Percentiles rank a stretch among this genome's conserved stretches.
These are phyloP conservation scores for Thozetella sp. DNA, from an alignment of 495 filamentous ascomycete genomes.

Conservation along the genomic window DNA sequence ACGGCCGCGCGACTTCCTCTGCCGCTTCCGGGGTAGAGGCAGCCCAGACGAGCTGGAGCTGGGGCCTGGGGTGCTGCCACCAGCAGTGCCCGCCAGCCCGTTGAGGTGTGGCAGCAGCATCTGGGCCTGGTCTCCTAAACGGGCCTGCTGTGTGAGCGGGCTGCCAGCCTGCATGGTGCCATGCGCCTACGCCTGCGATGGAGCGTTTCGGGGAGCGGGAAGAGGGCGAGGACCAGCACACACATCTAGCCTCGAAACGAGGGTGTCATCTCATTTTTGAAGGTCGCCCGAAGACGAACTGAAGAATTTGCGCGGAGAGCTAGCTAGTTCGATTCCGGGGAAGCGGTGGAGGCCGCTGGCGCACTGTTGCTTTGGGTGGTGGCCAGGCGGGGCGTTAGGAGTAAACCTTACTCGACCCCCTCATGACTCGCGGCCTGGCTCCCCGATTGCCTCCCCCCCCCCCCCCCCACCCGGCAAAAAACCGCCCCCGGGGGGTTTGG, in stretches of 20 bases:
- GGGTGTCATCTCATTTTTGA: constrained; percentile 1
- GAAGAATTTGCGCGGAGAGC: background rate
- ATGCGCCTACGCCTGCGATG: background rate
- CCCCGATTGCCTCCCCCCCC: no score
- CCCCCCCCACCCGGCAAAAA: no score
- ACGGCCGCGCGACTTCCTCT: constrained; percentile 1
- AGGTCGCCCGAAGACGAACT: background rate
- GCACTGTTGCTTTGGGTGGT: background rate
- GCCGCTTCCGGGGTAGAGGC: background rate
- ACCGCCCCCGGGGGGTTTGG: no score
- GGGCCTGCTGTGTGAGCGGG: background rate
- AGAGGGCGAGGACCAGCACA: background rate
- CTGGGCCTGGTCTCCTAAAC: background rate
- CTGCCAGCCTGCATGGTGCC: background rate
- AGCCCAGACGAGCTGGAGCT: background rate
- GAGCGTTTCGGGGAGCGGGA: background rate
- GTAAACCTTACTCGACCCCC: no score
- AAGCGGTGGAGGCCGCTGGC: background rate
- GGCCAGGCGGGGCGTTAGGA: background rate
- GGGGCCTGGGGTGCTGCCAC: background rate
- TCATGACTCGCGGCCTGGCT: background rate
- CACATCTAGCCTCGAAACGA: background rate
- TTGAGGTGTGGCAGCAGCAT: background rate
- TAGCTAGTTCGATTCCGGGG: constrained; percentile 1
- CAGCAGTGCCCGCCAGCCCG: background rate